Evolutionary conservation across 768 basidiomycete genomes (phyloP).

Genomic region (Pisolithus tinctorius): DNA sequence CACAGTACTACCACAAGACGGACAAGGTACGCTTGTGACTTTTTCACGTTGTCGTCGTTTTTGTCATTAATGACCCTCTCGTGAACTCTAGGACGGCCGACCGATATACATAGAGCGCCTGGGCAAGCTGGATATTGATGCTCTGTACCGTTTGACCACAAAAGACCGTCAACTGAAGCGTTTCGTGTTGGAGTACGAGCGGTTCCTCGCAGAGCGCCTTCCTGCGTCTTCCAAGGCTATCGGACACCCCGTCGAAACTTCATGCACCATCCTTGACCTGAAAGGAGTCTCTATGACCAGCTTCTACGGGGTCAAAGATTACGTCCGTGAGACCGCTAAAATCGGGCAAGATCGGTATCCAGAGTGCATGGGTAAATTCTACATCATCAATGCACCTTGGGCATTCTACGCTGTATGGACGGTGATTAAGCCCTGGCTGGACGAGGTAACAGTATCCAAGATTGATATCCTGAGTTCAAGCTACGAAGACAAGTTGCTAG

Average conservation of each 20-base stretch:
- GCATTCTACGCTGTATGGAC: conserved; percentile 85
- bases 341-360: conserved; percentile 93
- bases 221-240: conserved; percentile 65
- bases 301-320: conserved; percentile 92
- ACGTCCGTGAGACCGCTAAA: conserved; percentile 64
- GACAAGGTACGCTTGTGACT: conserved; percentile 58
- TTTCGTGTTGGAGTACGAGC: conserved; percentile 91
- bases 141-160: conserved; percentile 76
- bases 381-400: conserved; percentile 97
- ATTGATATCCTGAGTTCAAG: conserved; percentile 75
- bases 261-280: conserved; percentile 96
- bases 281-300: conserved; percentile 58
- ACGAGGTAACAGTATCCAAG: conserved; percentile 92
- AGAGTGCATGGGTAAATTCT: conserved; percentile 96
- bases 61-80: too few relatives aligned
- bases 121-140: conserved; percentile 81
- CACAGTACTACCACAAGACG: conserved; percentile 93
- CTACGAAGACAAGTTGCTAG: conserved; percentile 69
- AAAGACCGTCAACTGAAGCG: conserved; percentile 83
- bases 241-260: conserved; percentile 92
- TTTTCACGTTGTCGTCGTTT: background rate
- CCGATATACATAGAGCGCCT: conserved; percentile 94
- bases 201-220: conserved; percentile 70
- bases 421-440: conserved; percentile 88
- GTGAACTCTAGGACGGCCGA: conserved; percentile 67